phyloP scores from a whole-genome alignment of 331 rosid species.

The Erythrophleum ivorense region DNA sequence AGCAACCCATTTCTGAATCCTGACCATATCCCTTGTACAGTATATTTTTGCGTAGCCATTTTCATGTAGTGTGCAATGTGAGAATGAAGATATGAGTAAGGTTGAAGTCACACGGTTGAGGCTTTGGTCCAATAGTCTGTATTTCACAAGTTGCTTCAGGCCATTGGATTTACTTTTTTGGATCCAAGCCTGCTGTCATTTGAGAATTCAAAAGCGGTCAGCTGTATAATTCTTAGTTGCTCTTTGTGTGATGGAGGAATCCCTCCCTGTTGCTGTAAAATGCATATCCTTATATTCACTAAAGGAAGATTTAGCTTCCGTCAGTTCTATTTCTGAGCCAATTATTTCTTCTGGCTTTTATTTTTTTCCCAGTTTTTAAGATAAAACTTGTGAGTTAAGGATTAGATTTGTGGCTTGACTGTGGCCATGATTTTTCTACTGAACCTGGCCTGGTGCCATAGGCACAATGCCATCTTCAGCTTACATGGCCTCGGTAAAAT shows the following conservation, averaged over 20 bases:
- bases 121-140: conserved; percentile 27
- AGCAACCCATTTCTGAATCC: conserved; percentile 17
- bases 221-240: conserved; percentile 28
- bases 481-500: neutral
- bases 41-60: conserved; percentile 36
- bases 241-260: conserved; percentile 35
- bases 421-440: neutral
- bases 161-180: conserved; percentile 52
- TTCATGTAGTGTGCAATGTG: conserved; percentile 31
- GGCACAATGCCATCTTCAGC: neutral
- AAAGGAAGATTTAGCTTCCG: conserved; percentile 2
- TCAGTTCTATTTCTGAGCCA: neutral
- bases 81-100: conserved; percentile 34
- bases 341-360: neutral
- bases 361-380: neutral
- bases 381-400: neutral
- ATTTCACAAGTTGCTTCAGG: conserved; percentile 39
- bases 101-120: conserved; percentile 30
- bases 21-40: conserved; percentile 49
- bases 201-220: conserved; percentile 18
- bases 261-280: conserved; percentile 40
- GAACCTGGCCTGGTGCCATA: neutral
- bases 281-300: conserved; percentile 26
- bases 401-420: neutral
- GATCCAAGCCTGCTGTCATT: conserved; percentile 53